A percentile compares a stretch with the other conserved stretches of the same genome.
Conservation (phyloP, 2,329 filamentous ascomycete species). For the Colletotrichum cordylinicola region DNA sequence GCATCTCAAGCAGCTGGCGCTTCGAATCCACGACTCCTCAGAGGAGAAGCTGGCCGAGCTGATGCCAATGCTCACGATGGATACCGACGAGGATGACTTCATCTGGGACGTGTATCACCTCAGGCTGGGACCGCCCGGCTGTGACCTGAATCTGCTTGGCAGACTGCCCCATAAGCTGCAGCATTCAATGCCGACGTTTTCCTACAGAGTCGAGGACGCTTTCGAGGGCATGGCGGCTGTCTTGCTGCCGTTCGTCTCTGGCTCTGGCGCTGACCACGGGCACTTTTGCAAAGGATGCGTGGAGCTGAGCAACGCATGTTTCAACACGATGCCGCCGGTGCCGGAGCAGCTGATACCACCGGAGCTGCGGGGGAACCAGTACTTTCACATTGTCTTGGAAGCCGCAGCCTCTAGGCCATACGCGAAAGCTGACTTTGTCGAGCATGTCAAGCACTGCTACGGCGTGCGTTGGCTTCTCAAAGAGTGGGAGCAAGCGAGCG, state of each 20-base stretch:
- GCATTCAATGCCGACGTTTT: neutral
- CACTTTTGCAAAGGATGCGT: conserved; percentile 29
- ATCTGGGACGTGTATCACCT: conserved; percentile 26
- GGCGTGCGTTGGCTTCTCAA: conserved; percentile 16
- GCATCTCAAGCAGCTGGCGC: conserved; percentile 30
- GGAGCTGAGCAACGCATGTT: neutral
- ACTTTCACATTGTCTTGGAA: conserved; percentile 1
- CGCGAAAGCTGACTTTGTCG: conserved; percentile 24
- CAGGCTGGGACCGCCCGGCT: conserved; percentile 26
- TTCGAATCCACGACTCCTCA: conserved; percentile 29
- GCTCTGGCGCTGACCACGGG: conserved; percentile 23
- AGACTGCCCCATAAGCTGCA: neutral
- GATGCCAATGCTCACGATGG: neutral
- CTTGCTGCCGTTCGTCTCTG: conserved; percentile 29
- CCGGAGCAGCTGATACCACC: neutral
- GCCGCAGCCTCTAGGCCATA: neutral
- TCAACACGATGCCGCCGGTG: neutral
- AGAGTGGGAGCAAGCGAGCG: neutral
- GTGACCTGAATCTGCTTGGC: conserved; percentile 23
- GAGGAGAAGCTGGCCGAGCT: conserved; percentile 1
- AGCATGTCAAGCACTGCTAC: conserved; percentile 28
- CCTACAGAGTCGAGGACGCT: conserved; percentile 19
- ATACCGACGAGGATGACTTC: neutral
- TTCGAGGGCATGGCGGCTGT: conserved; percentile 30
- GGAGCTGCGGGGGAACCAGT: neutral